Evolutionary conservation across 2,329 filamentous ascomycete species (phyloP), one percentile per base, ranked within the genome.

Genomic region (Paecilomyces niveus): DNA sequence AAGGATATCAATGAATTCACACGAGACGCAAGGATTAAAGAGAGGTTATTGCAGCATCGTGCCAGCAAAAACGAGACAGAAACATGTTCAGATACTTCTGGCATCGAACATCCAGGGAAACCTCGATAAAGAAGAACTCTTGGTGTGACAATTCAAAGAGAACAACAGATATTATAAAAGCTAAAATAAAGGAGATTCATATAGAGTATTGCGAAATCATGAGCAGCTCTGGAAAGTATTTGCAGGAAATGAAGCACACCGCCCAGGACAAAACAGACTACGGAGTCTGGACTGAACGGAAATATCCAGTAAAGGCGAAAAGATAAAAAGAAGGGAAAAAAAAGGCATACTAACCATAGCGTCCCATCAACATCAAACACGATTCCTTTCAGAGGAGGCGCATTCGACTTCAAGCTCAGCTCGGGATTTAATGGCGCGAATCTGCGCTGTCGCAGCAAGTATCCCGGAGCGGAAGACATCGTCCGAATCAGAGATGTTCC

Each of bases 311-410:
- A 59, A 54, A 51, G 15, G 21, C 7, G 15, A 60, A 57, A n/a
- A n/a, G n/a, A n/a, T n/a, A n/a, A n/a, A n/a, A n/a, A n/a, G n/a
- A n/a, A n/a, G n/a, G n/a, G n/a, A n/a, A n/a, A n/a, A 21, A 24
- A 54, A 69, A 64, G 35, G 55, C 54, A 57, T 58, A 65, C 86
- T 77, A 76, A 95, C 92, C 89, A 97, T 60, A 97, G 76, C 24
- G 93, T 99, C 3, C 93, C 93, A 74, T 99, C 93, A 62, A 99
- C 90, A 76, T 99, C 93, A 75, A 97, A 97, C 13, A 97, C 79
- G 26, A 87, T 80, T 1, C 85, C 85, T 65, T 80, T 79, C 58
- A 87, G 67, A 31, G 66, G 67, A 50, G 81, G 79, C 18, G 74
- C 73, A 61, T 54, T 69, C 61, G 56, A 70, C 63, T 21, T 65